phyloP scores from a whole-genome alignment of 2,329 filamentous ascomycete species.

The Mollisiaceae sp. region DNA sequence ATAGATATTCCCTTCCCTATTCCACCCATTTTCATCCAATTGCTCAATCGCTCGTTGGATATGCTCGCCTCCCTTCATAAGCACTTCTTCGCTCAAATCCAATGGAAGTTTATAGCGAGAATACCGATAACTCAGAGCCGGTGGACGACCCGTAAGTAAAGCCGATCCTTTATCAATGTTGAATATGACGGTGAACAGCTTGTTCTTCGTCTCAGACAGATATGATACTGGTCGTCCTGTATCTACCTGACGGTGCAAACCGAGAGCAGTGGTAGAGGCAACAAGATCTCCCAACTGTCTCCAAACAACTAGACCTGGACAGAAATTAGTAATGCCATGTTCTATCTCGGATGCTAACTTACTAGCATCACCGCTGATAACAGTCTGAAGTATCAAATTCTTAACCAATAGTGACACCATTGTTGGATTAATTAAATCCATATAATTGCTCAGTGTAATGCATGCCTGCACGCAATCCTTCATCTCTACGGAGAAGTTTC shows the following conservation, averaged over 20 bases:
- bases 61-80: conserved; percentile 49
- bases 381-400: conserved; percentile 45
- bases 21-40: conserved; percentile 59
- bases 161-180: conserved; percentile 56
- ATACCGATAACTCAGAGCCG: conserved; percentile 57
- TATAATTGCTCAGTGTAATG: conserved; percentile 44
- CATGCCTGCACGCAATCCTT: conserved; percentile 44
- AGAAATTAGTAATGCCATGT: conserved; percentile 8
- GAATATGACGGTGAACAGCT: conserved; percentile 47
- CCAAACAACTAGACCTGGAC: conserved; percentile 46
- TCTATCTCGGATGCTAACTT: conserved; percentile 30
- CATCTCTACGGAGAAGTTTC: conserved; percentile 38
- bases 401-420: conserved; percentile 47
- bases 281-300: conserved; percentile 46
- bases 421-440: conserved; percentile 46
- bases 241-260: conserved; percentile 38
- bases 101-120: conserved; percentile 58
- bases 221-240: conserved; percentile 35
- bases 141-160: conserved; percentile 60
- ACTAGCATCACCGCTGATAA: conserved; percentile 49
- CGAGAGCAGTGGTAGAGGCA: conserved; percentile 39
- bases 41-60: conserved; percentile 46
- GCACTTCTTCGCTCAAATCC: conserved; percentile 57
- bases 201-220: conserved; percentile 45
- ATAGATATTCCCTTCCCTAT: conserved; percentile 49